Evolutionary conservation across 768 basidiomycete species (phyloP), one percentile per base, ranked within the genome.

Genomic region (Tylopilus intermedius): DNA sequence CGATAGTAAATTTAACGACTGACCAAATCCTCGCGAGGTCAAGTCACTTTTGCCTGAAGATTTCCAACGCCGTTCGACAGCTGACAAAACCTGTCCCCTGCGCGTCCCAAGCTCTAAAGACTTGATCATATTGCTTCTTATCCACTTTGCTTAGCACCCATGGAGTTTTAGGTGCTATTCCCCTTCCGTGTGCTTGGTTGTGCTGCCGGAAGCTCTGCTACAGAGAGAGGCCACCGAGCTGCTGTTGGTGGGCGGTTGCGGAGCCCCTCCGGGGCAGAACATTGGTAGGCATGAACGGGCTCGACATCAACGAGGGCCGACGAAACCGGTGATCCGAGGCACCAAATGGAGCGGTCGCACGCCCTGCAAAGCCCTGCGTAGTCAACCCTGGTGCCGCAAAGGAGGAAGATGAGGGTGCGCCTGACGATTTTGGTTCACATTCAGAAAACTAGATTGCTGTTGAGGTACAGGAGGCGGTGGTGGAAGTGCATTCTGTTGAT

Each of bases 61-160:
- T 93, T 65, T 95, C 91, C 42, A 88, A 73, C 1, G 94, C 95
- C 14, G 82, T 88, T 58, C 79, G 72, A 24, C 96, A 94, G 44
- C 71, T 81, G 63, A 99, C 90, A 70, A 94, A 98, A 0, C 93
- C 92, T 0, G 82, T 82, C 7, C 77, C 75, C 38, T 81, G 76
- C 0, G 82, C 71, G 65, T 97, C 95, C 96, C 96, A 99, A n/a
- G 90, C 87, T 54, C 95, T 78, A 74, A 99, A 99, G 62, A 98
- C 94, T 62, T 88, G 80, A 66, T 98, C 91, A 62, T 98, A 99
- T 58, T 86, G 87, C 75, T 96, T 95, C 79, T 94, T 94, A 75
- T 99, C 96, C 5, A 81, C 79, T 68, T 89, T 88, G 4, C 82
- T 82, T 48, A 97, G 72, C 0, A 84, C 80, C 96, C 96, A 99